Base-by-base conservation (phyloP, 257 asterid species). In the Echium plantagineum region DNA sequence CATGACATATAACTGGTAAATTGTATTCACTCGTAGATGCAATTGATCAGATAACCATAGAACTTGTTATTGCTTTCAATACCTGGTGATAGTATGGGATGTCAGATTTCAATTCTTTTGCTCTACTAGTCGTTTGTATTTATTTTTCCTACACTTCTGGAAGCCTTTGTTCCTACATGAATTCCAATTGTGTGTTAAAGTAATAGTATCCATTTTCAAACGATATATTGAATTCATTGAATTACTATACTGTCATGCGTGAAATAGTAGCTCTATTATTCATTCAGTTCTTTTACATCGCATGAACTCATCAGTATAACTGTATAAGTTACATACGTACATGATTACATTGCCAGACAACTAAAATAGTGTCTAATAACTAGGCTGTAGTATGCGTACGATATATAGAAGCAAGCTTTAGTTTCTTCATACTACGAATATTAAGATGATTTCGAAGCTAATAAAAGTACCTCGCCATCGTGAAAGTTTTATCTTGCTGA, bases 1-100 rank as follows among this genome's bases (percentile, higher is more conserved):
- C 71, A 75, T 46, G 77, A 76, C 61, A 55, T 67, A 59, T 71
- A 62, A 67, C 46, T 10, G 54, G 56, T 60, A 24, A n/a, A 18
- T 71, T 61, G 49, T 55, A 56, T 19, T 26, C 57, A 49, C 48
- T 62, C 20, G 38, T 28, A 16, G 35, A 17, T n/a, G 6, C 18
- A 21, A 24, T 56, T 56, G 31, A 56, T 56, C 38, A 19, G 60
- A 56, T 65, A 48, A 30, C 8, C 32, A 24, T 52, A 49, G 57
- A n/a, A 12, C 38, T 35, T 52, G 35, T 28, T 66, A 58, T 48
- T 59, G 52, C 54, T 30, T 22, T 26, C 10, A 9, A 35, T 35
- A 35, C 6, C 46, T 35, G 13, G 46, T 35, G 46, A 35, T 35
- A 7, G 9, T 35, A 35, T 35, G 46, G 46, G 51, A 46, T 52